Conservation (phyloP, 2,329 filamentous ascomycete species). For the Pseudopyricularia javanii region DNA sequence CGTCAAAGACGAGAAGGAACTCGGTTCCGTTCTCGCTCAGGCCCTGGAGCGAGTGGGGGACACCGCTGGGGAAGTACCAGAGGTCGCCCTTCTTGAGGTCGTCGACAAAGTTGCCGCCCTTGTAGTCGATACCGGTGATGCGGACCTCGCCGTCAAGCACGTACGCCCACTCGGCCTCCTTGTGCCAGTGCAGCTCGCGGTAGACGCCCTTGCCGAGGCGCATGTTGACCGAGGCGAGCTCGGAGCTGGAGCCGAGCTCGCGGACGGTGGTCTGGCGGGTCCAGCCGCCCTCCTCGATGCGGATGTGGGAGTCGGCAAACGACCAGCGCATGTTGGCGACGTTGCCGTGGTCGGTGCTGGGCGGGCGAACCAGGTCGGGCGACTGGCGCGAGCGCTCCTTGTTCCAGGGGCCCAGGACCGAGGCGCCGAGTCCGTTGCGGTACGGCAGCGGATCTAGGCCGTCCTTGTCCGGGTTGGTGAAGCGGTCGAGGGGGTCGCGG, state of each 20-base stretch:
- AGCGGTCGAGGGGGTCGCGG: conserved; percentile 48
- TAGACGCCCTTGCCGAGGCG: conserved; percentile 60
- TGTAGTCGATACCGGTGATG: conserved; percentile 60
- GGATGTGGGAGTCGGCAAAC: conserved; percentile 50
- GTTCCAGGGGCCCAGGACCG: conserved; percentile 60
- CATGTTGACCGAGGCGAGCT: conserved; percentile 70
- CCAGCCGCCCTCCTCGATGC: conserved; percentile 65
- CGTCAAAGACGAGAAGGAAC: conserved; percentile 36
- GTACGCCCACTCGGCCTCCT: conserved; percentile 68
- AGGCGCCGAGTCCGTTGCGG: conserved; percentile 51
- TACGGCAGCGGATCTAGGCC: conserved; percentile 53
- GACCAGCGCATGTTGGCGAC: conserved; percentile 64
- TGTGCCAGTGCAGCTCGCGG: conserved; percentile 72
- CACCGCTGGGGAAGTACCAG: conserved; percentile 70
- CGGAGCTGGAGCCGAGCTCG: conserved; percentile 52
- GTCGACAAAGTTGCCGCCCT: conserved; percentile 67
- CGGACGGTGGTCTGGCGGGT: conserved; percentile 60
- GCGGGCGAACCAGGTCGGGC: conserved; percentile 60
- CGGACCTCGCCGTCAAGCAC: conserved; percentile 59
- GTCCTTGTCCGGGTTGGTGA: conserved; percentile 47
- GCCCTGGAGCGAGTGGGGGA: conserved; percentile 68
- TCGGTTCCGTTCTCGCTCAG: conserved; percentile 48
- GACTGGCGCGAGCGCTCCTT: conserved; percentile 54
- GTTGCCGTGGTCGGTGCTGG: conserved; percentile 60
- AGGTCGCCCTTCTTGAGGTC: conserved; percentile 65